Base-by-base conservation (phyloP, 164 flowering plant species). In the Aristolochia californica region DNA sequence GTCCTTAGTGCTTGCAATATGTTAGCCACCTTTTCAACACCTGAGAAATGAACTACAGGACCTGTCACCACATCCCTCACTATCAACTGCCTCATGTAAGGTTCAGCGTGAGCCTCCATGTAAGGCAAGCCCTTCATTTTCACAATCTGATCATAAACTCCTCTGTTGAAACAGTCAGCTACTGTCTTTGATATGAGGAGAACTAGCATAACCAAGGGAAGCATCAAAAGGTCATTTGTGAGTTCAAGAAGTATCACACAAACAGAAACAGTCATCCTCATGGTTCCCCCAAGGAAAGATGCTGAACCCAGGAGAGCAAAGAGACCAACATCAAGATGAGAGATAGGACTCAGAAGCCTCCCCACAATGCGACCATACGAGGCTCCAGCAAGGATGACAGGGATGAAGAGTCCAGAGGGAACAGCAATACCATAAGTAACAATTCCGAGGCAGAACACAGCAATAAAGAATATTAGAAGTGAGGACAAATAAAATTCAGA, bases 191-290 rank as follows among this genome's bases (percentile, higher is more conserved):
- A 93, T 48, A 88, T 77, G 18, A 93, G 95, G 44, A 91, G 98
- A 52, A 93, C 98, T 7, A 93, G 62, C 98, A 88, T 93, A 27
- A 83, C 77, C 48, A 83, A 30, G 1, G 98, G 98, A 18, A 93
- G 96, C 91, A 87, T 78, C 25, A 85, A 38, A 1, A 93, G 84
- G 64, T 89, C 67, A 63, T 89, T 87, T 9, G 98, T 93, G 23
- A 93, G 97, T 68, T 89, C 98, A 7, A 93, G 80, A 28, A 93
- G 80, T 48, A 93, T 93, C 61, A 93, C 85, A 65, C 98, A 93
- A 1, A 93, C 77, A 2, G 95, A 93, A 22, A 93, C 98, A 0
- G 97, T 93, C 98, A 87, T 89, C 54, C 97, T 82, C 98, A 93
- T 93, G 30, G 94, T 85, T 40, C 97, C 97, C 50, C 95, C 98